Base-by-base conservation (phyloP, 805 yeast genomes). In the Teunomyces funiuensis region DNA sequence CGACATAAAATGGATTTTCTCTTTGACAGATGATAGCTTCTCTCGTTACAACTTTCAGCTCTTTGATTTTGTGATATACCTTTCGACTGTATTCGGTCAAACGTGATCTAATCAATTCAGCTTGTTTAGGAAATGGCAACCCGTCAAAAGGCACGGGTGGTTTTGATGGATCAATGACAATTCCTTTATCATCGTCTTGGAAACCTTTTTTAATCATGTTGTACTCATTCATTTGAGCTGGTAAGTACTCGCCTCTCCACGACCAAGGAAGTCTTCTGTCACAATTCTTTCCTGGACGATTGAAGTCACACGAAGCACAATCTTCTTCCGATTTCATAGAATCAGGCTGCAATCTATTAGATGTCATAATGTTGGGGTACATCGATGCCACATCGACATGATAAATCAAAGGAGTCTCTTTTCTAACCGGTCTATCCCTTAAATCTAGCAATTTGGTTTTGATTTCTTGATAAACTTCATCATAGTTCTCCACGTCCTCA, bases 301-400 rank as follows among this genome's bases (percentile, higher is more conserved):
- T 93, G 66, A 89, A 95, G 54, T 93, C 99, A 69, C 99, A 95
- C 30, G 95, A 82, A 0, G 99, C 98, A 66, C 99, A 95, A 55
- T 89, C 96, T 52, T 87, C 87, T 56, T 91, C 98, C 0, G 84
- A 70, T 51, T 93, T 90, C 88, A 93, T 91, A 3, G 98, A 90
- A 64, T 93, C 99, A 0, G 99, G 99, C 61, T 93, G 99, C 40
- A 93, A 72, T 58, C 99, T 80, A 65, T 93, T 93, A 0, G 98
- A 86, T 5, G 96, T 88, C 98, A 93, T 93, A 60, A 93, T 93
- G 58, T 93, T 93, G 5, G 99, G 99, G 58, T 93, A 93, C 99
- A 93, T 93, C 1, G 99, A 93, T 0, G 99, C 97, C 38, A 93
- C 99, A 70, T 93, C 99, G 27, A 95, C 96, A 58, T 93, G 99